A percentile compares a stretch with the other conserved stretches of the same genome.
phyloP scores from a whole-genome alignment of 2,329 filamentous ascomycete species.

The Alternaria alternata region DNA sequence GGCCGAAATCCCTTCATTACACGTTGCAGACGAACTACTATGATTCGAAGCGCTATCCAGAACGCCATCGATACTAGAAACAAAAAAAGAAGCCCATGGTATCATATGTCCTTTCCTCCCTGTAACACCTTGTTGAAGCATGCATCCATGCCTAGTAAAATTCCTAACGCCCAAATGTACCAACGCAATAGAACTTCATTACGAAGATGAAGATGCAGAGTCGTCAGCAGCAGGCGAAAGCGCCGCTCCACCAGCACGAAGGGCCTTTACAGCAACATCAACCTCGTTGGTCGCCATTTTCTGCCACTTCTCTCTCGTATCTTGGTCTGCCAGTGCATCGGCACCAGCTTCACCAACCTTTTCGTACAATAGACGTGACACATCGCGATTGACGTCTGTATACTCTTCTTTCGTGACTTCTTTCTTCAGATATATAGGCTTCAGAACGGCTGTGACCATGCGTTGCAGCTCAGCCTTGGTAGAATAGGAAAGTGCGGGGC shows the following conservation, averaged over 20 bases:
- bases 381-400: conserved; percentile 86
- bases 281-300: conserved; percentile 81
- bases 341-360: conserved; percentile 60
- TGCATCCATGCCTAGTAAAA: not conserved
- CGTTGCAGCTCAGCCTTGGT: conserved; percentile 89
- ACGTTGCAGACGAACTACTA: not conserved
- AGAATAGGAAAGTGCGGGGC: conserved; percentile 73
- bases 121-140: not conserved
- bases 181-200: not conserved
- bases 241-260: conserved; percentile 27
- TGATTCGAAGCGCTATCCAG: conserved; percentile 1
- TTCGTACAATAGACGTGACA: conserved; percentile 88
- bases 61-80: conserved; percentile 7
- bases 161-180: conserved; percentile 1
- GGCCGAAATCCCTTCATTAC: not conserved
- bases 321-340: conserved; percentile 66
- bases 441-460: conserved; percentile 83
- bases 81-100: conserved; percentile 17
- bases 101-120: conserved; percentile 9
- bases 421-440: conserved; percentile 81
- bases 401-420: conserved; percentile 89
- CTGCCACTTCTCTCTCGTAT: conserved; percentile 75
- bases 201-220: conserved; percentile 41
- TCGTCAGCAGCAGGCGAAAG: conserved; percentile 39
- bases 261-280: conserved; percentile 68